Base-by-base conservation (phyloP, 495 filamentous ascomycete species). In the Neurospora sp. region DNA sequence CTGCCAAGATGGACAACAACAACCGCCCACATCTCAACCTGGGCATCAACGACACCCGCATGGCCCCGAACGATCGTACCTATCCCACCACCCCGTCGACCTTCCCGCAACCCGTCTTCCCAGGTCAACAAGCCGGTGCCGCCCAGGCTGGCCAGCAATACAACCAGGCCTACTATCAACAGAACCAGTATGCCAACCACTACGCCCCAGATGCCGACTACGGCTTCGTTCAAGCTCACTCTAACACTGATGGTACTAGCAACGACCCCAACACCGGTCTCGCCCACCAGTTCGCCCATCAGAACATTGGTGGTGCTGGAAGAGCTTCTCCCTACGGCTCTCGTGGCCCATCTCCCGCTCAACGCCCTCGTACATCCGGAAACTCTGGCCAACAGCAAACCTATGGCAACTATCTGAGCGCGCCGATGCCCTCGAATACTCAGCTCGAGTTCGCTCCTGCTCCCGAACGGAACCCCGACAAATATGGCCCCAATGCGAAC, bases 1-100 rank as follows among this genome's bases (percentile, higher is more conserved):
- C 77, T 27, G 70, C 59, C 78, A 83, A 79, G 66, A 86, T 85
- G 84, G 84, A 86, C 79, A 83, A 84, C 74, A 83, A 89, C 79
- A 88, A 89, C 76, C 90, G 90, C 72, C 86, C 92, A 72, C 89
- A 90, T 78, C 85, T 94, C 75, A 94, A 94, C 82, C 92, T 93
- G 79, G 85, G 83, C 75, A 89, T 83, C 77, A 90, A 90, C 79
- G 89, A 90, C 76, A 88, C 88, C 76, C 89, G 90, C 78, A 88
- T 90, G 59, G 85, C 88, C 70, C 82, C 88, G 72, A 89, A 89
- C 82, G 92, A 90, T 81, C 92, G 93, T 82, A 90, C 92, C 73
- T 99, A 95, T 88, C 96, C 96, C 79, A 97, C 96, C 69, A 99
- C 96, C 20, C 95, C 96, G 72, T 97, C 94, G 74, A 96, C 94